phyloP scores from a whole-genome alignment of 2,329 filamentous ascomycete species.

The Fusarium incarnatum region DNA sequence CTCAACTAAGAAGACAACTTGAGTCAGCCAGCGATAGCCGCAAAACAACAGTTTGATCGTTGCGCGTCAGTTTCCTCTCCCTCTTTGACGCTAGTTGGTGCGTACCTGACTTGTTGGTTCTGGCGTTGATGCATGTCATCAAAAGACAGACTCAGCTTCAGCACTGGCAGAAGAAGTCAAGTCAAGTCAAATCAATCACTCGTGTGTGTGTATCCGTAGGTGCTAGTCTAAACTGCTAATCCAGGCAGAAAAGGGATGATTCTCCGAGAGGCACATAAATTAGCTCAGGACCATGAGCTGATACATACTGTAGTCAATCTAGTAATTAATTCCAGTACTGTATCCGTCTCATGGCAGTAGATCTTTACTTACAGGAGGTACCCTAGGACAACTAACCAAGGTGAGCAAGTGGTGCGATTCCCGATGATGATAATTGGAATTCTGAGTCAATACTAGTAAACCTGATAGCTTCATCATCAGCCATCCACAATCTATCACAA shows the following conservation, averaged over 20 bases:
- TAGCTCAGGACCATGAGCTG: conserved; percentile 14
- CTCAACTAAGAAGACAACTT: conserved; percentile 4
- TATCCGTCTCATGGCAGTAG: neutral
- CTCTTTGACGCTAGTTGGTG: neutral
- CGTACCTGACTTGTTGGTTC: conserved; percentile 11
- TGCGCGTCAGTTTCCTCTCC: conserved; percentile 24
- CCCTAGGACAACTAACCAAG: neutral
- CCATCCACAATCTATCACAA: neutral
- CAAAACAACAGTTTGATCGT: conserved; percentile 23
- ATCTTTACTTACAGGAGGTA: conserved; percentile 19
- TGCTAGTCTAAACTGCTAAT: neutral
- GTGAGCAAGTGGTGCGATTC: neutral
- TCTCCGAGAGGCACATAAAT: conserved; percentile 16
- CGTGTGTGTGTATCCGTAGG: neutral
- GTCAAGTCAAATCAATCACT: conserved; percentile 2
- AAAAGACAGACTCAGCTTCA: conserved; percentile 10
- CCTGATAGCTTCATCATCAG: neutral
- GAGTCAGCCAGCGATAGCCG: conserved; percentile 4
- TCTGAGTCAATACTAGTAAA: neutral
- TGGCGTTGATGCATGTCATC: conserved; percentile 8
- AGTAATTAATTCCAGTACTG: neutral
- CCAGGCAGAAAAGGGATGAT: conserved; percentile 30
- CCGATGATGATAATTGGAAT: neutral
- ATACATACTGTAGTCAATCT: conserved; percentile 1
- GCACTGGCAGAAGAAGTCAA: neutral